These are phyloP conservation scores for Yarrowia sp. DNA, from an alignment of 805 yeast species.

Conservation along the genomic window DNA sequence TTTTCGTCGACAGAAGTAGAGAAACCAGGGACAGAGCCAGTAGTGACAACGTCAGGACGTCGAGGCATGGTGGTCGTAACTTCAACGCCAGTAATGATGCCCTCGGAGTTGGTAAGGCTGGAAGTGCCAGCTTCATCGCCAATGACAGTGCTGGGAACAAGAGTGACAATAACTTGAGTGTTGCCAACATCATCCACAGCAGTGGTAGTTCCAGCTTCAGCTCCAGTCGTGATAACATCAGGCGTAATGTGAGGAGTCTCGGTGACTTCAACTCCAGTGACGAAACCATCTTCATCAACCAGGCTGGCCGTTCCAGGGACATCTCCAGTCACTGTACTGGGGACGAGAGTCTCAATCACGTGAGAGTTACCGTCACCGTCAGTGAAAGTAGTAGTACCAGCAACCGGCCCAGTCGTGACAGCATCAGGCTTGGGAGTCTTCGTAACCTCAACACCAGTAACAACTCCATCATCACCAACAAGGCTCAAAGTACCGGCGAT, in stretches of 20 bases:
- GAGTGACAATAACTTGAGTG: background rate
- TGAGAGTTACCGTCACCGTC: background rate
- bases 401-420: background rate
- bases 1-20: background rate
- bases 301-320: background rate
- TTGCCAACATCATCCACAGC: background rate
- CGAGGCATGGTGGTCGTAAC: background rate
- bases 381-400: background rate
- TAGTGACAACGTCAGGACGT: background rate
- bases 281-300: background rate
- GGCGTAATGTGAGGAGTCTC: background rate
- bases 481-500: background rate
- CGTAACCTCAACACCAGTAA: background rate
- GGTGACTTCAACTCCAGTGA: background rate
- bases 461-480: background rate
- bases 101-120: background rate
- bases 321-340: background rate
- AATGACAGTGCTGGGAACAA: background rate
- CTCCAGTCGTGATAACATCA: background rate
- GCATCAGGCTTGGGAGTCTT: background rate
- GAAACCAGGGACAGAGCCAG: background rate
- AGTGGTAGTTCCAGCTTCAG: background rate
- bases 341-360: background rate
- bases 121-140: background rate
- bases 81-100: background rate